phyloP scores from a whole-genome alignment of 2,329 filamentous ascomycete species.

The Podosphaera fusca region DNA sequence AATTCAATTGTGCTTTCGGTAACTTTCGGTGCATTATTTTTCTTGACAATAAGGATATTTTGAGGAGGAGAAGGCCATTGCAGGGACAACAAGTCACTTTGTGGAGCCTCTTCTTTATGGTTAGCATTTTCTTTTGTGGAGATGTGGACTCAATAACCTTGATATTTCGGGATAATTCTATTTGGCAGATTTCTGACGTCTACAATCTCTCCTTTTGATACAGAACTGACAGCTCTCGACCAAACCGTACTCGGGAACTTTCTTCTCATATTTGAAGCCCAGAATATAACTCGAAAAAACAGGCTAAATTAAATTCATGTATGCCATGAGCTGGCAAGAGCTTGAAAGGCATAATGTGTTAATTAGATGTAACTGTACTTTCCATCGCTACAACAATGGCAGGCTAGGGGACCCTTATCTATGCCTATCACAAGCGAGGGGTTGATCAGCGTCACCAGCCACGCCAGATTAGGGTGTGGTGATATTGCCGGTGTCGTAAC shows the following conservation, averaged over 20 bases:
- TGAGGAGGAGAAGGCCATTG: conserved; percentile 45
- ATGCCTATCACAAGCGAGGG: not conserved
- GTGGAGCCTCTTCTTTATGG: conserved; percentile 23
- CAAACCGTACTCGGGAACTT: not conserved
- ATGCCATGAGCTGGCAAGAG: not conserved
- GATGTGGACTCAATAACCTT: conserved; percentile 22
- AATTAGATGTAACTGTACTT: not conserved
- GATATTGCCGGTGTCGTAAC: too few species aligned
- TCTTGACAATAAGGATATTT: conserved; percentile 47
- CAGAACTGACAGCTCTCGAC: conserved; percentile 24
- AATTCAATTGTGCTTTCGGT: conserved; percentile 17
- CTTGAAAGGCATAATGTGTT: not conserved
- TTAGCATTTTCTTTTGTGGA: conserved; percentile 19
- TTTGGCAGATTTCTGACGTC: conserved; percentile 26
- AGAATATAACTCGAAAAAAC: not conserved
- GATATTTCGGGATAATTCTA: conserved; percentile 38
- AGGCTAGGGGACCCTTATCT: not conserved
- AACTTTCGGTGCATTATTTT: conserved; percentile 27
- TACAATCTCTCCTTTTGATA: conserved; percentile 23
- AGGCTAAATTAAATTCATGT: not conserved
- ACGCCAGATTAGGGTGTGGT: too few species aligned
- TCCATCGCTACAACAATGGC: too few species aligned
- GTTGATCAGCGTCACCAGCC: too few species aligned
- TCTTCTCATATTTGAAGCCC: not conserved
- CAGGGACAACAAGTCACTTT: conserved; percentile 37